These are phyloP conservation scores for Lentinus polychrous DNA, from an alignment of 1,284 basidiomycete species.

Conservation along the genomic window DNA sequence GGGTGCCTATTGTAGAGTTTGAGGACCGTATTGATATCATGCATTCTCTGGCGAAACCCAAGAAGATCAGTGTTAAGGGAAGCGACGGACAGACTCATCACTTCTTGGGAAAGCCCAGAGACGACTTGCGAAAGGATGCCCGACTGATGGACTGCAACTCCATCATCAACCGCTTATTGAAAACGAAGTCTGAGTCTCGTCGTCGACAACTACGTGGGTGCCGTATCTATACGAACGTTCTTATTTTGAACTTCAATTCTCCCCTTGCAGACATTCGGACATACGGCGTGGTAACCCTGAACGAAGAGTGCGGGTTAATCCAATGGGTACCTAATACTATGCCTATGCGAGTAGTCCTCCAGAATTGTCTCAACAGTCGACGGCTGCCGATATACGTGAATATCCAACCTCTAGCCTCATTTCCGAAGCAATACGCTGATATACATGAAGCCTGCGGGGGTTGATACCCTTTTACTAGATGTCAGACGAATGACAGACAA, in stretches of 20 bases:
- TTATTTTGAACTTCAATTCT: background rate
- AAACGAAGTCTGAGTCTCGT: slow-evolving; percentile 90
- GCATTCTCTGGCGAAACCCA: slow-evolving; percentile 88
- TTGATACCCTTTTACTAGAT: slow-evolving; percentile 48
- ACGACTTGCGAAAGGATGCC: slow-evolving; percentile 96
- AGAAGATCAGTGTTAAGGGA: slow-evolving; percentile 85
- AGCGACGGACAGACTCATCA: slow-evolving; percentile 82
- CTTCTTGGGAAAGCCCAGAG: slow-evolving; percentile 97
- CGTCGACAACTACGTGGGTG: slow-evolving; percentile 78
- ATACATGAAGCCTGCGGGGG: slow-evolving; percentile 30
- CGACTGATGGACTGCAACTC: slow-evolving; percentile 97
- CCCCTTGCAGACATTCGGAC: slow-evolving; percentile 79
- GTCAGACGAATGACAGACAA: slow-evolving; percentile 46
- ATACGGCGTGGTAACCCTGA: slow-evolving; percentile 93
- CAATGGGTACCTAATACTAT: slow-evolving; percentile 98
- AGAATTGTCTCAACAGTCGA: slow-evolving; percentile 65
- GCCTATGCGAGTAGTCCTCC: slow-evolving; percentile 77
- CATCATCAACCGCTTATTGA: slow-evolving; percentile 97
- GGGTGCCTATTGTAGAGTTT: too few species aligned
- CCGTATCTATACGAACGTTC: background rate
- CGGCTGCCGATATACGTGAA: background rate
- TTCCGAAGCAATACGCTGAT: too few species aligned
- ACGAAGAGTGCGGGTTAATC: slow-evolving; percentile 96
- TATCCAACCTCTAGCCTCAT: background rate
- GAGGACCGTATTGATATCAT: slow-evolving; percentile 89